Percentiles rank a stretch among this genome's conserved stretches.
Conservation (phyloP, 2,329 filamentous ascomycete genomes). For the Aspergillus puulaauensis region DNA sequence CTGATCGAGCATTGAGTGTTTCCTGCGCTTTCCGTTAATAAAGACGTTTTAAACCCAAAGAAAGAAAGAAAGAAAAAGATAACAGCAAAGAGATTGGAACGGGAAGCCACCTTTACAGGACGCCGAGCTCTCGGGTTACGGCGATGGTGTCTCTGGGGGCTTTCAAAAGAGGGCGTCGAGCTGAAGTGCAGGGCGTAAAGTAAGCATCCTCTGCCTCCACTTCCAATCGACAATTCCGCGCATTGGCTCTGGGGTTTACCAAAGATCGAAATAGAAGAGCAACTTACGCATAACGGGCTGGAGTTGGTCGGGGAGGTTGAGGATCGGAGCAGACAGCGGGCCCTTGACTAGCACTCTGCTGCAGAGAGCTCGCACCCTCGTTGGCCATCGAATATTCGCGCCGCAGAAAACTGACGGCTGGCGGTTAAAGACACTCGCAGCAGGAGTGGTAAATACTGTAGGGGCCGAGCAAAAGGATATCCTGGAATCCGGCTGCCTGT, state of each 20-base stretch:
- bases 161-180: constrained; percentile 59
- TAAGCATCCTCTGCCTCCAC: constrained; percentile 13
- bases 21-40: constrained; percentile 56
- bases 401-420: not conserved
- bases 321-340: constrained; percentile 13
- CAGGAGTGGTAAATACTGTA: not conserved
- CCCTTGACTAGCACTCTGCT: constrained; percentile 19
- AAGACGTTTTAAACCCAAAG: not conserved
- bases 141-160: constrained; percentile 65
- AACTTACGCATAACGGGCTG: constrained; percentile 29
- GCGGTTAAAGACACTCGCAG: constrained; percentile 1
- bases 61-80: not conserved
- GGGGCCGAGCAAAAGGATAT: not conserved
- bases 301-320: constrained; percentile 19
- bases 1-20: constrained; percentile 84
- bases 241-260: not conserved
- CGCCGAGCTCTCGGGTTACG: constrained; percentile 60
- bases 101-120: constrained; percentile 57
- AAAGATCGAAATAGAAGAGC: not conserved
- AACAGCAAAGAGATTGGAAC: not conserved
- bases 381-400: constrained; percentile 23
- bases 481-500: constrained; percentile 19
- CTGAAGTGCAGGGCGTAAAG: constrained; percentile 33
- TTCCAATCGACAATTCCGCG: not conserved
- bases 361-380: constrained; percentile 17